These are phyloP conservation scores for Syzygium aromaticum DNA, from an alignment of 345 rosid genomes.

Conservation along the genomic window DNA sequence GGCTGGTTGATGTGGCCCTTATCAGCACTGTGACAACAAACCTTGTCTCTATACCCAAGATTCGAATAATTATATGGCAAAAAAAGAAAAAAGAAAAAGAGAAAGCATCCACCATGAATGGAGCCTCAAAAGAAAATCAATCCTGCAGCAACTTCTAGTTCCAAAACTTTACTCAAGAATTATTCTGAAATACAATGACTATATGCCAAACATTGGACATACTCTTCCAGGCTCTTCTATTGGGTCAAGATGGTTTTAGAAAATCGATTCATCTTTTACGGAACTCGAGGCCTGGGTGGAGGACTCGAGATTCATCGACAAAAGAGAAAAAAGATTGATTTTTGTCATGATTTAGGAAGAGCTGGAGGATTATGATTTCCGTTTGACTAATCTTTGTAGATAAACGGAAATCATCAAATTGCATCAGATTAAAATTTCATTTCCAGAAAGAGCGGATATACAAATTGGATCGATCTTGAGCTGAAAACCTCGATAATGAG, in stretches of 20 bases:
- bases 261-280: not conserved
- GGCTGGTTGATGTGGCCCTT: not conserved
- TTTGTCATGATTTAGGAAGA: not conserved
- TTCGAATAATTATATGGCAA: not conserved
- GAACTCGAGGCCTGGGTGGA: not conserved
- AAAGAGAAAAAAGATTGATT: not conserved
- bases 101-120: not conserved
- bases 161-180: not conserved
- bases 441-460: not conserved
- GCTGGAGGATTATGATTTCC: not conserved
- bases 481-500: not conserved
- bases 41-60: not conserved
- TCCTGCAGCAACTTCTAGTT: not conserved
- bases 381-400: not conserved
- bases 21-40: constrained; percentile 4
- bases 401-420: not conserved
- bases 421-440: not conserved
- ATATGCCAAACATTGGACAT: not conserved
- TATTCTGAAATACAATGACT: not conserved
- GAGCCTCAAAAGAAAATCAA: not conserved
- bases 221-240: not conserved
- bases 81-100: not conserved
- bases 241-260: not conserved
- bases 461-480: not conserved
- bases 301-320: not conserved